Evolutionary conservation across 371 early-diverging fungal species (phyloP).

Genomic region (Mucor velutinosus): DNA sequence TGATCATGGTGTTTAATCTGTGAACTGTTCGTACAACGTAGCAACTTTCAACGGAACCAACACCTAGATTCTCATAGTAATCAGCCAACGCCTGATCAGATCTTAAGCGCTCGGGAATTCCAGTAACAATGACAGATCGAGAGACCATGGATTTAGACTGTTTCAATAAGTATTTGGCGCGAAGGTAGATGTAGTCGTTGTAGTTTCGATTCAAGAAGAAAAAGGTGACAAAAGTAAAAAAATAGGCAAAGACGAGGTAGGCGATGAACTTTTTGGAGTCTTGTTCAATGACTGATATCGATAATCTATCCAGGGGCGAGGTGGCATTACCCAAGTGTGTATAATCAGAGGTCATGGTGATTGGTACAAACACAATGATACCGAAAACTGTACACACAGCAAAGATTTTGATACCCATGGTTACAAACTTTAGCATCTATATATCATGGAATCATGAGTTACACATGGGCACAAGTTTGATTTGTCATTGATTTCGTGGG

Average conservation of each 20-base stretch:
- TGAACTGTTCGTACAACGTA: constrained; percentile 58
- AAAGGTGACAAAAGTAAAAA: constrained; percentile 54
- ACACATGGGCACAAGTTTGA: background rate
- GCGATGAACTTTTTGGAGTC: constrained; percentile 47
- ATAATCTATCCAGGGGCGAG: constrained; percentile 22
- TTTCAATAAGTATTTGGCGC: constrained; percentile 48
- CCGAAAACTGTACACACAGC: constrained; percentile 43
- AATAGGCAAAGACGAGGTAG: constrained; percentile 57
- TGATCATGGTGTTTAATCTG: constrained; percentile 30
- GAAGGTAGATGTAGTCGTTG: constrained; percentile 45
- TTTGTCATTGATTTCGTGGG: background rate
- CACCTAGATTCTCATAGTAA: constrained; percentile 53
- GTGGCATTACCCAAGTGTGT: constrained; percentile 13
- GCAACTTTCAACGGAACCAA: constrained; percentile 55
- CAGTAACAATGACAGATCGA: constrained; percentile 61
- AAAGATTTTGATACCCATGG: constrained; percentile 51
- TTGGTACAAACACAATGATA: constrained; percentile 37
- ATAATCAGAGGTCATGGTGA: constrained; percentile 27
- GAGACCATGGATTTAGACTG: constrained; percentile 41
- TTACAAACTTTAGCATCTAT: constrained; percentile 48
- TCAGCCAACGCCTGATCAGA: constrained; percentile 49
- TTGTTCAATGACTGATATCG: constrained; percentile 36
- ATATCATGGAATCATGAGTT: background rate
- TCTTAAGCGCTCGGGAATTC: constrained; percentile 49
- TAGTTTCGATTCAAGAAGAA: constrained; percentile 55